These are phyloP conservation scores for Fomes fomentarius DNA, from an alignment of 1,284 basidiomycete species.

Conservation along the genomic window DNA sequence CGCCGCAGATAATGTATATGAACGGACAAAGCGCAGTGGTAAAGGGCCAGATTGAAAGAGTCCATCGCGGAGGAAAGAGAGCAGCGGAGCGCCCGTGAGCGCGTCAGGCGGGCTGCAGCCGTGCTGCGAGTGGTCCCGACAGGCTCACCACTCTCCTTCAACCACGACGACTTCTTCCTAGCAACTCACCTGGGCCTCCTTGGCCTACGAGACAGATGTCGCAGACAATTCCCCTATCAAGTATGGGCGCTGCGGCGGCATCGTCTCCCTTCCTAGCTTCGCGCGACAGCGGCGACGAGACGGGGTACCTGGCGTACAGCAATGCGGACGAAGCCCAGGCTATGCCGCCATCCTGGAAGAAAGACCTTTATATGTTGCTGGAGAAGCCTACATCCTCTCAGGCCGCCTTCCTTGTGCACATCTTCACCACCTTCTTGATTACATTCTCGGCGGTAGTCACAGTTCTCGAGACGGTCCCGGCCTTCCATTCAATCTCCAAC, in stretches of 20 bases:
- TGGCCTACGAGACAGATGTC: constrained; percentile 13
- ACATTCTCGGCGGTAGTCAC: constrained; percentile 79
- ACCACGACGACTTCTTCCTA: constrained; percentile 9
- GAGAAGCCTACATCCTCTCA: constrained; percentile 71
- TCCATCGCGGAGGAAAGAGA: too few relatives aligned
- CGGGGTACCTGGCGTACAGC: constrained; percentile 27
- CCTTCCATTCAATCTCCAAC: constrained; percentile 73
- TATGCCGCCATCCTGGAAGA: constrained; percentile 61
- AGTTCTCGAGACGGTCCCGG: constrained; percentile 82
- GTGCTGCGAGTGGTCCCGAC: too few relatives aligned
- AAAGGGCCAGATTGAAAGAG: too few relatives aligned
- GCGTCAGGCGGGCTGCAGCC: too few relatives aligned
- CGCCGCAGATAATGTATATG: too few relatives aligned
- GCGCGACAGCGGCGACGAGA: constrained; percentile 13
- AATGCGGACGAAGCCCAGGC: constrained; percentile 24
- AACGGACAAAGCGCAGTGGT: too few relatives aligned
- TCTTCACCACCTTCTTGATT: constrained; percentile 66
- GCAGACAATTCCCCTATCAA: constrained; percentile 23
- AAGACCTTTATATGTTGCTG: constrained; percentile 60
- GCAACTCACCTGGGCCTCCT: constrained; percentile 1
- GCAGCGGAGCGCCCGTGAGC: too few relatives aligned
- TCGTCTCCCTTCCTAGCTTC: constrained; percentile 13
- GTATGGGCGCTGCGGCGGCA: constrained; percentile 8
- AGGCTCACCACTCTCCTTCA: background rate
- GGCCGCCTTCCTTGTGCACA: constrained; percentile 67